Evolutionary conservation across 78 protist genomes (phyloP), one percentile per base, ranked within the genome.

Genomic region (Polysphondylium violaceum): DNA sequence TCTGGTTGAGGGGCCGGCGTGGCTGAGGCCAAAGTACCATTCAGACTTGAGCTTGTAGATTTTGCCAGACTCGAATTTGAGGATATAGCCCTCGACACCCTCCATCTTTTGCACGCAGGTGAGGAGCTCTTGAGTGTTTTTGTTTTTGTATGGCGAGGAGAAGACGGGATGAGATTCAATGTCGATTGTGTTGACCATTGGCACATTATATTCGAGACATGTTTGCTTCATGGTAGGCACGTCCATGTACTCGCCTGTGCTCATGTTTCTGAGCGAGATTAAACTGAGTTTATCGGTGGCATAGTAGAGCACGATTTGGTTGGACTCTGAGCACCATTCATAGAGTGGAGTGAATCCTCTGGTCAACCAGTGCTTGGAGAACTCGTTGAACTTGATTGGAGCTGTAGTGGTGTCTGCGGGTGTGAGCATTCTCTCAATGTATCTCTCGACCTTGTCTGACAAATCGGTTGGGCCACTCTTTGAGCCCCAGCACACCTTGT

Each of bases 401-500:
- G n/a, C n/a, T 17, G 4, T 11, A 14, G 35, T 73, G 2, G 29
- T 21, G 0, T 65, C 31, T 11, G 40, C 27, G 0, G 44, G 38
- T 27, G 9, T 38, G 11, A 43, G 43, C 38, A 38, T 41, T 2
- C 6, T 58, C 21, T 51, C 16, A 9, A 81, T 55, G 59, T 59
- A 74, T 43, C 43, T 58, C 2, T 83, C 91, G 33, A 69, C 27
- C 35, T 35, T 41, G 12, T 16, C 68, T 25, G 91, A 41, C 14
- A 83, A 21, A 51, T 83, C 91, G 41, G 91, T 83, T 8, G 76
- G 60, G 44, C 91, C 91, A 5, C 31, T 6, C 16, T 83, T 83
- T 59, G 91, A 83, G 8, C 91, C 91, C 91, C 91, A 83, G 8
- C 36, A 35, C 21, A 51, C 59, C 12, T 14, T 27, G 33, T 60